Evolutionary conservation across 2,329 filamentous ascomycete genomes (phyloP).

Genomic region (Metarhizium album): DNA sequence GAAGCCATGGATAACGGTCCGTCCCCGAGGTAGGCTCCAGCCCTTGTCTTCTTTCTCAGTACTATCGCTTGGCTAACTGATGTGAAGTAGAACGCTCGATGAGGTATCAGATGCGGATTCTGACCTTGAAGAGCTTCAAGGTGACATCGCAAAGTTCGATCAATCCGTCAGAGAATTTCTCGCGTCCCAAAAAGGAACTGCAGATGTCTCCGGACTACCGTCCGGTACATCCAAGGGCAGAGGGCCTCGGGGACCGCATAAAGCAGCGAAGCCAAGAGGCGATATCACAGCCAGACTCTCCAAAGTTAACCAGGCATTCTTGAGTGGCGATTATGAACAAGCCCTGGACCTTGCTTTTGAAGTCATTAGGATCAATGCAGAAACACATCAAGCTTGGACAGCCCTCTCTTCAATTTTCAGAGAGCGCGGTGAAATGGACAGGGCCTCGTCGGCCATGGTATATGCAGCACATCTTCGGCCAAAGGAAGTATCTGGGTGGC

Average conservation of each 20-base stretch:
- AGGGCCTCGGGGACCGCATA: constrained; percentile 36
- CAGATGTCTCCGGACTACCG: constrained; percentile 9
- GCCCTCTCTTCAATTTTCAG: constrained; percentile 50
- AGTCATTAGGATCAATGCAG: constrained; percentile 57
- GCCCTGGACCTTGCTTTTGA: constrained; percentile 50
- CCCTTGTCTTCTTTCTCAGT: not conserved
- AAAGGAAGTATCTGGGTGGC: constrained; percentile 49
- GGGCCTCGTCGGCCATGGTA: constrained; percentile 48
- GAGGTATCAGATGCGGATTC: constrained; percentile 31
- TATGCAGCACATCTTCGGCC: constrained; percentile 53
- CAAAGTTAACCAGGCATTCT: constrained; percentile 57
- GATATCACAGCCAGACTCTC: constrained; percentile 61
- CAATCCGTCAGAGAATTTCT: constrained; percentile 31
- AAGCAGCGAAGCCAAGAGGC: constrained; percentile 55
- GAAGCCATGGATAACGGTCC: not conserved
- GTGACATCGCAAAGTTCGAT: constrained; percentile 32
- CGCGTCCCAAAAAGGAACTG: constrained; percentile 23
- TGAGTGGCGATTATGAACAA: constrained; percentile 48
- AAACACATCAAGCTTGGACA: constrained; percentile 55
- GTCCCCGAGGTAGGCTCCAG: not conserved
- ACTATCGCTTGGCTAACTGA: not conserved
- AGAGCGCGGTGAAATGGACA: constrained; percentile 45
- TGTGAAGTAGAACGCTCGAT: constrained; percentile 10
- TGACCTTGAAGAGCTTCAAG: constrained; percentile 32
- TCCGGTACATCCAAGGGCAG: constrained; percentile 16